Evolutionary conservation across 164 flowering plant genomes (phyloP).

Genomic region (Stephania cephalantha): DNA sequence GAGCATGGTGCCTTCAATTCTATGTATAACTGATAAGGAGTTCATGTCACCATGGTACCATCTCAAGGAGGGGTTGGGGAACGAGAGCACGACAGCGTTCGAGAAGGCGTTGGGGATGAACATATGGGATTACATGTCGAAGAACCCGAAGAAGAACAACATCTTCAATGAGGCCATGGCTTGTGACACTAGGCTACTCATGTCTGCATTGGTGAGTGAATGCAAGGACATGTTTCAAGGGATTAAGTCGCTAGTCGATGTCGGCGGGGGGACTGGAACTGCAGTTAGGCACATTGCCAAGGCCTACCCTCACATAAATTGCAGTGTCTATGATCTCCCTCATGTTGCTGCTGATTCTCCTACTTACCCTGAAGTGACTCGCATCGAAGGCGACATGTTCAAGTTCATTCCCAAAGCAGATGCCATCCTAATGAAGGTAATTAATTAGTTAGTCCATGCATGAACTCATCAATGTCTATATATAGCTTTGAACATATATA

Average conservation of each 20-base stretch:
- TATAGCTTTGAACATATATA: background rate
- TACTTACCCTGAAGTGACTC: slow-evolving; percentile 5
- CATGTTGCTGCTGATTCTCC: slow-evolving; percentile 21
- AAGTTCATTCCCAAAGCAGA: slow-evolving; percentile 17
- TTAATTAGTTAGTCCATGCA: background rate
- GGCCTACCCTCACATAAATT: slow-evolving; percentile 25
- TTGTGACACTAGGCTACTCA: slow-evolving; percentile 13
- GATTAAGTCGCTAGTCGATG: slow-evolving; percentile 21
- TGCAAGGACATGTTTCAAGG: slow-evolving; percentile 14
- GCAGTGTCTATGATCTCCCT: slow-evolving; percentile 25
- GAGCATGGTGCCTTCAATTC: slow-evolving; percentile 14
- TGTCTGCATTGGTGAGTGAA: slow-evolving; percentile 13
- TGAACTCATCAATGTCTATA: too few species aligned
- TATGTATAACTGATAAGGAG: slow-evolving; percentile 14
- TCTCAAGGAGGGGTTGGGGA: slow-evolving; percentile 8
- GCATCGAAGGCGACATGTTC: slow-evolving; percentile 21
- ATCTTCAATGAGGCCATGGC: slow-evolving; percentile 33
- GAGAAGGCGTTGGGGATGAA: slow-evolving; percentile 26
- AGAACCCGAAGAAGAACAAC: slow-evolving; percentile 17
- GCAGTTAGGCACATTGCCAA: slow-evolving; percentile 17
- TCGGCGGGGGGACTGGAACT: slow-evolving; percentile 29
- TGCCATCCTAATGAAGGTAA: slow-evolving; percentile 23
- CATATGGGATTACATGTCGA: slow-evolving; percentile 24
- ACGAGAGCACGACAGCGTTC: slow-evolving; percentile 14
- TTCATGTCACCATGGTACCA: slow-evolving; percentile 21